These are phyloP conservation scores for Colletotrichum spaethianum DNA, from an alignment of 2,329 filamentous ascomycete species.

Conservation along the genomic window DNA sequence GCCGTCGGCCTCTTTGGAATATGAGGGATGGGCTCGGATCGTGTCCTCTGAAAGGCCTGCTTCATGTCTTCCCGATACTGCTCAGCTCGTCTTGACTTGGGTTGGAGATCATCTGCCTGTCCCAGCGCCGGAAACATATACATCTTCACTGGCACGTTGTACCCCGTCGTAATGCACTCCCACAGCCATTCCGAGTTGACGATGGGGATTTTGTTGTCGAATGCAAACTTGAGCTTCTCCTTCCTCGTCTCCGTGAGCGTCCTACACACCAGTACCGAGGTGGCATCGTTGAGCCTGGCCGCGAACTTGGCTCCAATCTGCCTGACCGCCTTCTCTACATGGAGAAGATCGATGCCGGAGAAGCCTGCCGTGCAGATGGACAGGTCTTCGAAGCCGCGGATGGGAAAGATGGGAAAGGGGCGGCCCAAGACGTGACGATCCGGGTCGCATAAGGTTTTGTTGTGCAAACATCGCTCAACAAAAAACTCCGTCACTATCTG, in stretches of 20 bases:
- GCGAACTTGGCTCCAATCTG: conserved; percentile 87
- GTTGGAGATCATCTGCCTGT: conserved; percentile 20
- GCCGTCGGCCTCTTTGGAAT: conserved; percentile 41
- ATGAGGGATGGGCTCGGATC: conserved; percentile 29
- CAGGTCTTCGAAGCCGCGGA: conserved; percentile 78
- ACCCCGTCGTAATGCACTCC: conserved; percentile 78
- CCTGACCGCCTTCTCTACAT: conserved; percentile 82
- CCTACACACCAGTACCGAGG: conserved; percentile 85
- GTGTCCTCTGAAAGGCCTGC: conserved; percentile 35
- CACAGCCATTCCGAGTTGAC: conserved; percentile 88
- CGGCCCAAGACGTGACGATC: conserved; percentile 79
- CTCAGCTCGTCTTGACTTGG: conserved; percentile 22
- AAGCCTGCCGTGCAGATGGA: conserved; percentile 87
- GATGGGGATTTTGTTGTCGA: conserved; percentile 83
- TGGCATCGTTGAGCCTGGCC: conserved; percentile 79
- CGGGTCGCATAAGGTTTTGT: conserved; percentile 79
- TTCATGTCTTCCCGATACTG: conserved; percentile 21
- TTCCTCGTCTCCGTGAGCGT: conserved; percentile 68
- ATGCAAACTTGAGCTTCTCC: conserved; percentile 85
- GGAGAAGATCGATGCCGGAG: conserved; percentile 85
- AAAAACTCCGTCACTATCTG: conserved; percentile 88
- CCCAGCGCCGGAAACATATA: conserved; percentile 65
- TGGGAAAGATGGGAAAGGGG: conserved; percentile 80
- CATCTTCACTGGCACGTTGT: conserved; percentile 59
- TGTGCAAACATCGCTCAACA: conserved; percentile 88